Evolutionary conservation across 139 green algal genomes (phyloP).

Genomic region (Chlamydomonas schloesseri): DNA sequence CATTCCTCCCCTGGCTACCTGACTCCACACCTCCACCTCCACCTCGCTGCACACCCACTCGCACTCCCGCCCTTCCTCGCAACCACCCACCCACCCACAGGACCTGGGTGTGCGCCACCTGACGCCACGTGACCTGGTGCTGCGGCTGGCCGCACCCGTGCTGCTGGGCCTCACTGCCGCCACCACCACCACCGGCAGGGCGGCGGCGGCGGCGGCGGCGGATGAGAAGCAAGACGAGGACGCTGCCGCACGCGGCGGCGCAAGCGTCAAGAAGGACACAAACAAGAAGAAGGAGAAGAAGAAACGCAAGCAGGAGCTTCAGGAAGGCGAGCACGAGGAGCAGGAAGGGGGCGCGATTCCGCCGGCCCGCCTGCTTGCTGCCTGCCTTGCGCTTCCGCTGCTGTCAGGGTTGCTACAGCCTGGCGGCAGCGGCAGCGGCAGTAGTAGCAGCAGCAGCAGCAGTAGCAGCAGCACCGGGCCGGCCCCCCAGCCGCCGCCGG

Average conservation of each 20-base stretch:
- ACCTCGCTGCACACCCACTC: no score
- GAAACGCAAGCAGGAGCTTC: no score
- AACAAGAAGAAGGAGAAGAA: no score
- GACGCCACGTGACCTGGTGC: constrained; percentile 41
- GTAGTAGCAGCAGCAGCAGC: neutral
- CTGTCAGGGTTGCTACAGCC: constrained; percentile 36
- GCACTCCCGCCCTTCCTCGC: neutral
- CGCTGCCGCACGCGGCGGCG: no score
- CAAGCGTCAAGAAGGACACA: no score
- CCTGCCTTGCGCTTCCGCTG: constrained; percentile 45
- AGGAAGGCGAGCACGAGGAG: no score
- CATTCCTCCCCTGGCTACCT: neutral
- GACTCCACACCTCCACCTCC: no score
- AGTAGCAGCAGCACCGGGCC: neutral
- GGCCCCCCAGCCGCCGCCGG: no score
- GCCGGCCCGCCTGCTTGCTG: neutral
- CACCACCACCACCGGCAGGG: neutral
- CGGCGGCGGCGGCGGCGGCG: neutral
- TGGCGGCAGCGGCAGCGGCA: neutral
- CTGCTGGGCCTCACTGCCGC: constrained; percentile 32
- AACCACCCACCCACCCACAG: constrained; percentile 6
- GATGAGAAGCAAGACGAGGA: neutral
- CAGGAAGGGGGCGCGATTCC: no score
- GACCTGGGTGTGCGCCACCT: constrained; percentile 58
- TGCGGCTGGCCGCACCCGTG: neutral